Evolutionary conservation across 805 yeast genomes (phyloP), one percentile per base, ranked within the genome.

Genomic region (Candida jianshihensis): DNA sequence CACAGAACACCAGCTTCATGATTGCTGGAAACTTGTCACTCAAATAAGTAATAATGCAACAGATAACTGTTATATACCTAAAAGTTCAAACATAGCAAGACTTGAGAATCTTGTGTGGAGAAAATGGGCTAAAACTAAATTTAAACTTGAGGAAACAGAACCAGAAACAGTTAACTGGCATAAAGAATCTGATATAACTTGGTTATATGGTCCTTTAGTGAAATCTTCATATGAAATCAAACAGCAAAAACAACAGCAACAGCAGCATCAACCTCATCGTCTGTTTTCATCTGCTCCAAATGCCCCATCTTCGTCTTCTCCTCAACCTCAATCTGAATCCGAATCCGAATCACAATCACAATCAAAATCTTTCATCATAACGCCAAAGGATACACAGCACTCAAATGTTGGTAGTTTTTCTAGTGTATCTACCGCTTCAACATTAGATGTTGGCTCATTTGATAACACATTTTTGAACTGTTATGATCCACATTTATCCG

Each of bases 121-220:
- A 54, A 87, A 95, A 15, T 90, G 97, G 97, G 82, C 90, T 12
- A 88, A 89, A 60, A 70, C 84, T 35, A 73, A 81, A 47, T 71
- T 73, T 45, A 67, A 75, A 19, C 60, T 79, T 31, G 56, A 64
- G 20, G 66, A 75, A 11, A 76, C 87, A 9, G 71, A 87, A 19
- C 97, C 98, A 2, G 82, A 85, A 43, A 70, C 71, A 20, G 81
- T 90, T 37, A 89, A 92, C 60, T 90, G 98, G 98, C 76, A 82
- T 41, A 92, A 92, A 61, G 97, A 89, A 48, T 78, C 78, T 49
- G 98, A 90, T 54, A 90, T 90, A 19, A 87, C 96, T 1, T 90
- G 96, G 88, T 71, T 90, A 7, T 92, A 89, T 60, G 98, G 98
- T 1, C 98, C 98, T 62, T 32, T 53, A 9, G 51, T 49, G 4